Evolutionary conservation across 352 stramenopile genomes (phyloP), one percentile per base, ranked within the genome.

Genomic region (Globisporangium cystogenes): DNA sequence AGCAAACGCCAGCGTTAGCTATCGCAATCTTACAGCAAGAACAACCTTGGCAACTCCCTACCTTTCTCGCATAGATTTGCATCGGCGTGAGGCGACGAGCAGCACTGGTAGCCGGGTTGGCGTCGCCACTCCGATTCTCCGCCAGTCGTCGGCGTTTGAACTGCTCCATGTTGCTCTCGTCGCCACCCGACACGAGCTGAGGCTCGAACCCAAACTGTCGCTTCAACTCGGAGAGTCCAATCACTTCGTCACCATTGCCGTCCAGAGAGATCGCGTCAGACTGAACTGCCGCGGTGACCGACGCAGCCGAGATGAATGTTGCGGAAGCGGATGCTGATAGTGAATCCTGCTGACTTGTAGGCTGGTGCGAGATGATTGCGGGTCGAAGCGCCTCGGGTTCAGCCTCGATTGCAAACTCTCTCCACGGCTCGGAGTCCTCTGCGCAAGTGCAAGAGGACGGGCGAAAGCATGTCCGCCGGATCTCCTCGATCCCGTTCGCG

Each of bases 201-300:
- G 73, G 42, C 40, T 74, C 60, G 55, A 82, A 87, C 5, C 79
- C 79, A 57, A 74, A 86, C 54, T 79, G 70, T 18, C 79, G 72
- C 55, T 87, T 90, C 35, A 90, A 76, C 45, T 82, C 76, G 20
- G 64, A 63, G 31, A 90, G 70, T 7, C 79, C 76, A 26, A 87
- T 61, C 40, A 86, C 67, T 18, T 72, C 35, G 7, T 24, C 46
- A 43, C 59, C 44, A 16, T 36, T 23, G 40, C 4, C 24, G 11
- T 40, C 8, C 6, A 36, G 7, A 8, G 31, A 23, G 15, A 14
- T 18, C 1, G 20, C 36, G 33, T 52, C 29, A 37, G 26, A 3
- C 16, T 16, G 20, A 27, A 27, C 42, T 24, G 42, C 6, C 14
- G 23, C 43, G n/a, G 37, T 23, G n/a, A 35, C 40, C 21, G 51